Evolutionary conservation across 2,329 filamentous ascomycete genomes (phyloP).

Genomic region (Cephalotrichum gorgonifer): DNA sequence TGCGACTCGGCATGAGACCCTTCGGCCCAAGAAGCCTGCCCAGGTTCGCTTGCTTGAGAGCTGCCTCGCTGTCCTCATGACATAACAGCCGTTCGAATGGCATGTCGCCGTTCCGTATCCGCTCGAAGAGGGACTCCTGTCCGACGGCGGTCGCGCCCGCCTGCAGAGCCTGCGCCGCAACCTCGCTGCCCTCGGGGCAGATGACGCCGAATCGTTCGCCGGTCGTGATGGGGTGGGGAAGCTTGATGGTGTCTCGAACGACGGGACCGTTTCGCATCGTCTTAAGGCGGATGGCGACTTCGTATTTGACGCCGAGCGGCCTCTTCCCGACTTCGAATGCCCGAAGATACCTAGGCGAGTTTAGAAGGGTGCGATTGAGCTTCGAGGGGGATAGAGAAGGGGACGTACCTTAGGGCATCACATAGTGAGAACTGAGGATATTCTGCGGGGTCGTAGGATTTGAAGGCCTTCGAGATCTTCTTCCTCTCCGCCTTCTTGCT

Average conservation of each 20-base stretch:
- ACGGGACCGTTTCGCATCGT: slow-evolving; percentile 79
- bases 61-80: slow-evolving; percentile 66
- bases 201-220: slow-evolving; percentile 86
- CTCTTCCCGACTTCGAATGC: slow-evolving; percentile 82
- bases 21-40: slow-evolving; percentile 77
- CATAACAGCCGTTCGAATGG: slow-evolving; percentile 86
- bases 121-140: slow-evolving; percentile 75
- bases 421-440: slow-evolving; percentile 64
- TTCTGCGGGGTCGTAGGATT: slow-evolving; percentile 57
- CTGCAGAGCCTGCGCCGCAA: slow-evolving; percentile 61
- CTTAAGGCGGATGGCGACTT: slow-evolving; percentile 72
- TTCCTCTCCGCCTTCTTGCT: slow-evolving; percentile 40
- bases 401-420: slow-evolving; percentile 76
- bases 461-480: slow-evolving; percentile 53
- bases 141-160: slow-evolving; percentile 78
- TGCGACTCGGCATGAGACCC: slow-evolving; percentile 84
- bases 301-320: slow-evolving; percentile 71
- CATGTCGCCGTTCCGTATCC: slow-evolving; percentile 62
- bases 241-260: slow-evolving; percentile 74
- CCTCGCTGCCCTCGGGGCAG: slow-evolving; percentile 68
- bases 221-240: slow-evolving; percentile 83
- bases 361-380: not conserved
- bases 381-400: not conserved
- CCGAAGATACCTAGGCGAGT: slow-evolving; percentile 41
- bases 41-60: slow-evolving; percentile 70